Conservation (phyloP, 306 rosid species). For the Prunus padus region DNA sequence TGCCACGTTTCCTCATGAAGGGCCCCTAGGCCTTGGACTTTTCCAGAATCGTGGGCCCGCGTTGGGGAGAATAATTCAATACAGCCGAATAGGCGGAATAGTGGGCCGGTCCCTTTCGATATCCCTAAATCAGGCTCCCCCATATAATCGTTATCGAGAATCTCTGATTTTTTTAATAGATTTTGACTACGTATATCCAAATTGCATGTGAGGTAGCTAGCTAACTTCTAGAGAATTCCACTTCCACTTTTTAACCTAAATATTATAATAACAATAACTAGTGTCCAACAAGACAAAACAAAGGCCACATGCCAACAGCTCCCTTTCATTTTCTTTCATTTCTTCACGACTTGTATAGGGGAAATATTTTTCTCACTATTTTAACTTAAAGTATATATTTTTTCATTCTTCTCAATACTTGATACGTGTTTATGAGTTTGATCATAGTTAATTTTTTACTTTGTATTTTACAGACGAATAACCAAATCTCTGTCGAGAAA, state of each 20-base stretch:
- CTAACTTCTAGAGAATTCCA: background rate
- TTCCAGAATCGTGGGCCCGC: background rate
- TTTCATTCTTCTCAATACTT: fast-evolving
- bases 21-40: background rate
- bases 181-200: background rate
- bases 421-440: fast-evolving
- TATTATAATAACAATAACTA: background rate
- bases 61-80: background rate
- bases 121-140: background rate
- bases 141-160: background rate
- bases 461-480: no score
- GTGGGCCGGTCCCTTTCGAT: background rate
- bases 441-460: no score
- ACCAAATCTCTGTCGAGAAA: no score
- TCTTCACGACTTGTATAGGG: background rate
- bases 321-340: background rate
- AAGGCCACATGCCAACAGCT: background rate
- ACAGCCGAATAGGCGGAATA: background rate
- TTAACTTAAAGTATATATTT: no score
- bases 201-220: background rate
- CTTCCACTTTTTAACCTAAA: background rate
- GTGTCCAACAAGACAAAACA: background rate
- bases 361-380: no score
- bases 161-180: background rate
- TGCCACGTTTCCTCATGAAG: background rate